Evolutionary conservation across 73 alveolate species (phyloP).

Genomic region (Symbiodinium pilosum): DNA sequence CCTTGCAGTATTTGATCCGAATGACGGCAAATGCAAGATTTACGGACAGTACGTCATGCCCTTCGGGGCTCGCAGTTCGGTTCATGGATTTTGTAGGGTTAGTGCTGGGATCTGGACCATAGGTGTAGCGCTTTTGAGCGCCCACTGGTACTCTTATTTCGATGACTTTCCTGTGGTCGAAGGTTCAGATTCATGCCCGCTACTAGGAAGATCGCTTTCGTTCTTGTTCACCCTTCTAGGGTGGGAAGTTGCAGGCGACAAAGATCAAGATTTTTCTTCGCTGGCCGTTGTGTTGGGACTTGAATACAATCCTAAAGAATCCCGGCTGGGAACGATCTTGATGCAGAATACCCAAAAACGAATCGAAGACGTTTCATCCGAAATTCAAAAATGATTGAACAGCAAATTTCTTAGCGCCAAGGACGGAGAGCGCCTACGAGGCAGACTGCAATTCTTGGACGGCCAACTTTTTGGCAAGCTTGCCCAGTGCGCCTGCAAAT

Average conservation of each 20-base stretch:
- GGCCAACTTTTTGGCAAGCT: neutral
- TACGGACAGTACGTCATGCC: slow-evolving; percentile 17
- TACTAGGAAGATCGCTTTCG: neutral
- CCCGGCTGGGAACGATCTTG: neutral
- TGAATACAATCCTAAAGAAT: too few species aligned
- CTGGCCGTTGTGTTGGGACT: too few species aligned
- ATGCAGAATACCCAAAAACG: neutral
- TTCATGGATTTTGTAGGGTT: neutral
- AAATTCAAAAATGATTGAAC: too few species aligned
- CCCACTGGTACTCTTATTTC: neutral
- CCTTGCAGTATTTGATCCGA: neutral
- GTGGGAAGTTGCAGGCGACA: too few species aligned
- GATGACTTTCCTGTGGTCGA: too few species aligned
- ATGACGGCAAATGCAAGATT: neutral
- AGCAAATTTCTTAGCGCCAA: too few species aligned
- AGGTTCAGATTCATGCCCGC: neutral
- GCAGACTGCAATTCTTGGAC: neutral
- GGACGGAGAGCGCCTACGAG: neutral
- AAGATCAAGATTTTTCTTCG: too few species aligned
- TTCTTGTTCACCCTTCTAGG: neutral
- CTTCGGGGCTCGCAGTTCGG: neutral
- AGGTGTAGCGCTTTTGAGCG: neutral
- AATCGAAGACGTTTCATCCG: neutral
- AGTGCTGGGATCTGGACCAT: neutral
- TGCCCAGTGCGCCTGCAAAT: neutral